A percentile compares a stretch with the other conserved stretches of the same genome.
These are phyloP conservation scores for Arabidopsis suecica DNA, from an alignment of 345 rosid genomes.

Conservation along the genomic window DNA sequence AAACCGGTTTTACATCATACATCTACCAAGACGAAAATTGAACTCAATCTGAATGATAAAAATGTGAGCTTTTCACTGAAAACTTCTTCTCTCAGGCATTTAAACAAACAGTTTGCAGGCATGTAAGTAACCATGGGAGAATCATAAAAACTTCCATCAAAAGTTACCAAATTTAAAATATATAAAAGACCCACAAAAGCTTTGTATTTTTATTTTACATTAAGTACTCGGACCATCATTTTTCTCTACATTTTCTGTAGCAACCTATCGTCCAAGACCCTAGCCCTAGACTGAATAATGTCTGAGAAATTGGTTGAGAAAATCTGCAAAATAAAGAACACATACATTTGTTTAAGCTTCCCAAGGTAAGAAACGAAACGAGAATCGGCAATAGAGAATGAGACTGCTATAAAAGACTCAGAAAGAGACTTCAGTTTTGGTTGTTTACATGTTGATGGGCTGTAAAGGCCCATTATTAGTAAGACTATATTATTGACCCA, in stretches of 20 bases:
- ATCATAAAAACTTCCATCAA: neutral
- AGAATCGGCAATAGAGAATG: too few species aligned
- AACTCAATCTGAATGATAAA: neutral
- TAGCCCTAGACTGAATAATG: slow-evolving; percentile 2
- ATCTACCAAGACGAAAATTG: neutral
- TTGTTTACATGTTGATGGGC: too few species aligned
- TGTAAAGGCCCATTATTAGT: too few species aligned
- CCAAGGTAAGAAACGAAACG: too few species aligned
- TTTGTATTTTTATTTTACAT: too few species aligned
- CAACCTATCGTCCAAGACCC: neutral
- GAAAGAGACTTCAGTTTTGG: too few species aligned
- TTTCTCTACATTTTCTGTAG: too few species aligned
- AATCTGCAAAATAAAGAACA: slow-evolving; percentile 11
- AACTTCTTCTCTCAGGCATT: slow-evolving; percentile 4
- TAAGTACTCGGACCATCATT: too few species aligned
- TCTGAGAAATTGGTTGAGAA: slow-evolving; percentile 5
- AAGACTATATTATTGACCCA: too few species aligned
- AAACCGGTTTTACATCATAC: neutral
- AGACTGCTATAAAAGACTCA: too few species aligned
- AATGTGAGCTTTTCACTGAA: slow-evolving; percentile 1
- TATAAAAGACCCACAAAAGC: too few species aligned
- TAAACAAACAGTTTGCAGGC: slow-evolving; percentile 17
- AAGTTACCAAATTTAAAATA: neutral
- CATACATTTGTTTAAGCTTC: slow-evolving; percentile 9
- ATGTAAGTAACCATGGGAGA: neutral